Conservation (phyloP, 2,329 filamentous ascomycete genomes). For the Exophiala aquamarina region DNA sequence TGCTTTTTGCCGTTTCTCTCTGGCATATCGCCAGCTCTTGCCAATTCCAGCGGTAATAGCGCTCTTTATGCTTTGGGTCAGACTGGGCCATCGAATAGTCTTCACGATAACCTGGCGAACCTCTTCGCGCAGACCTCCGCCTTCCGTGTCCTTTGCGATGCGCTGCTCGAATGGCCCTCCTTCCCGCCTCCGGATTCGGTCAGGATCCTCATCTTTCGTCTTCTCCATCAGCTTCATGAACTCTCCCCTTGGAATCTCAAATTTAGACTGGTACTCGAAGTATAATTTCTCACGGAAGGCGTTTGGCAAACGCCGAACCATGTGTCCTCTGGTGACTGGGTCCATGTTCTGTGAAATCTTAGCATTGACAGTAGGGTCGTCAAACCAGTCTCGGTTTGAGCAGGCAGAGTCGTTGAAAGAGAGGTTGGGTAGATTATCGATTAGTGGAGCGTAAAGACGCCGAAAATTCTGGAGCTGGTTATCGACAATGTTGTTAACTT, state of each 20-base stretch:
- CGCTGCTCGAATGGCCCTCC: constrained; percentile 83
- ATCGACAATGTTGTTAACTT: constrained; percentile 90
- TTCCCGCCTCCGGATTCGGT: constrained; percentile 68
- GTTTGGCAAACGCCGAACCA: constrained; percentile 87
- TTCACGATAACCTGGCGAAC: constrained; percentile 77
- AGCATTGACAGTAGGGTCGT: constrained; percentile 64
- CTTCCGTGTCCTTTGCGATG: constrained; percentile 69
- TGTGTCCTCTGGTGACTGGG: constrained; percentile 84
- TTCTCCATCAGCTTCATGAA: constrained; percentile 82
- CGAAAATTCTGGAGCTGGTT: constrained; percentile 92
- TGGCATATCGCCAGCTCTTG: constrained; percentile 71
- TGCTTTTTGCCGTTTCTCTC: constrained; percentile 68
- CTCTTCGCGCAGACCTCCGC: constrained; percentile 63
- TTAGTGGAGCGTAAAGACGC: constrained; percentile 82
- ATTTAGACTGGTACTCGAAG: constrained; percentile 91
- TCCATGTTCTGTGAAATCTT: constrained; percentile 87
- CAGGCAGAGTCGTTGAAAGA: constrained; percentile 68
- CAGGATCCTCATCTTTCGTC: constrained; percentile 65
- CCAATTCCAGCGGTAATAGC: constrained; percentile 72
- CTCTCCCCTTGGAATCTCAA: constrained; percentile 76
- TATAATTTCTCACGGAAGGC: constrained; percentile 87
- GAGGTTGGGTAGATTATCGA: constrained; percentile 87
- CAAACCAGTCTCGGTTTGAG: constrained; percentile 60
- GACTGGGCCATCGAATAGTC: constrained; percentile 91
- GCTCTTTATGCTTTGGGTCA: constrained; percentile 82